A percentile compares a stretch with the other conserved stretches of the same genome.
Conservation (phyloP, 371 early-diverging fungal genomes). For the Mortierella sp. region DNA sequence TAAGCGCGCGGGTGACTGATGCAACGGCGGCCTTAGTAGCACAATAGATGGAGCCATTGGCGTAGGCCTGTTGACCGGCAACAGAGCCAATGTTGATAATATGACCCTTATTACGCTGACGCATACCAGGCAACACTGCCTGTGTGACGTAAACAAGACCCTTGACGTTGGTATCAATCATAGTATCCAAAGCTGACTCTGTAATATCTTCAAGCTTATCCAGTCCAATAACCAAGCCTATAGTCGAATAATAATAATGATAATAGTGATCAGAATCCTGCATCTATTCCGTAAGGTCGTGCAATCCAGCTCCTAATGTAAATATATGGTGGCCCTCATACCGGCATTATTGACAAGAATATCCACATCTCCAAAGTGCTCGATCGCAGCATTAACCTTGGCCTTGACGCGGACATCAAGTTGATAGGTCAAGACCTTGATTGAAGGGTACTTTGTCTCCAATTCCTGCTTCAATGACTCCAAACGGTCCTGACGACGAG, state of each 20-base stretch:
- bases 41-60: constrained; percentile 90
- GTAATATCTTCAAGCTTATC: constrained; percentile 78
- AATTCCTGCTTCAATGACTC: constrained; percentile 68
- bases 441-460: constrained; percentile 61
- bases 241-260: not conserved
- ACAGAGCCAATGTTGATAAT: constrained; percentile 91
- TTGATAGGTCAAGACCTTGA: constrained; percentile 70
- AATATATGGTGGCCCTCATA: constrained; percentile 8
- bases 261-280: not conserved
- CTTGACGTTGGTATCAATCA: constrained; percentile 94
- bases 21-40: constrained; percentile 93
- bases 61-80: constrained; percentile 71
- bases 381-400: constrained; percentile 69
- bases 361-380: constrained; percentile 74
- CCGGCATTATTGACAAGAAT: constrained; percentile 85
- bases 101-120: constrained; percentile 78
- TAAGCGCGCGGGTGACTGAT: constrained; percentile 82
- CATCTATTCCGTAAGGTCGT: not conserved
- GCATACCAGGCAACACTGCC: constrained; percentile 89
- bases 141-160: constrained; percentile 86
- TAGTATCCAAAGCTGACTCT: constrained; percentile 77
- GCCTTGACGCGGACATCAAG: constrained; percentile 82
- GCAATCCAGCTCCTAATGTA: not conserved
- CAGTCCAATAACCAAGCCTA: constrained; percentile 85
- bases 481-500: constrained; percentile 83